Evolutionary conservation across 179 eudicot species (phyloP), one percentile per base, ranked within the genome.

Genomic region (Drosera spatulata): DNA sequence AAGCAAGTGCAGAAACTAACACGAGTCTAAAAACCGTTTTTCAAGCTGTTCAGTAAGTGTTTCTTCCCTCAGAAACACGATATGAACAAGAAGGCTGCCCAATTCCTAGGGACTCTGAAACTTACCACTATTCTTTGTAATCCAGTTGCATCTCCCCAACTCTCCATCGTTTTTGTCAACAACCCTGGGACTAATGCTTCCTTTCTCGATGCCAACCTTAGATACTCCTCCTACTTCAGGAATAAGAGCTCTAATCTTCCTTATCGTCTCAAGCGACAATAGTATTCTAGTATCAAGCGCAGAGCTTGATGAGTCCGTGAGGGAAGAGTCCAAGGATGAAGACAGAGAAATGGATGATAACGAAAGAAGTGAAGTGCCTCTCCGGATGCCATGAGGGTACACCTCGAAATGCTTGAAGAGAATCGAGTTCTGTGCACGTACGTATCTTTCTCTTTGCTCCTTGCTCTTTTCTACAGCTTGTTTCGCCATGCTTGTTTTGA

Each of bases 141-240:
- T 93, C 99, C 99, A 93, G 61, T 86, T 87, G 59, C 99, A 89
- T 60, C 98, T 84, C 75, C 58, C 82, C 62, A 75, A 42, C 47
- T 59, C 55, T 14, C 14, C 9, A n/a, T 39, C 59, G 40, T 9
- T 12, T 11, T 4, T 9, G 15, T 22, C 33, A 0, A 22, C 33
- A 22, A 22, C 0, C 1, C 33, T 22, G 33, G 33, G 0, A 22
- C 33, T 22, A 22, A 22, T 55, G 33, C 14, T 53, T 7, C 50
- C 62, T 39, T 59, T 65, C n/a, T 63, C 61, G 42, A 38, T 45
- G 65, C 59, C 67, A 43, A 67, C 61, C 67, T 58, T 67, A 2
- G 63, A 57, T 4, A 65, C 40, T 40, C 77, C 82, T 59, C 72
- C 64, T 57, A 62, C 71, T 40, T 57, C 67, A 39, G 69, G 68